Evolutionary conservation across 2,329 filamentous ascomycete genomes (phyloP), one percentile per base, ranked within the genome.

Genomic region (Talaromyces islandicus): DNA sequence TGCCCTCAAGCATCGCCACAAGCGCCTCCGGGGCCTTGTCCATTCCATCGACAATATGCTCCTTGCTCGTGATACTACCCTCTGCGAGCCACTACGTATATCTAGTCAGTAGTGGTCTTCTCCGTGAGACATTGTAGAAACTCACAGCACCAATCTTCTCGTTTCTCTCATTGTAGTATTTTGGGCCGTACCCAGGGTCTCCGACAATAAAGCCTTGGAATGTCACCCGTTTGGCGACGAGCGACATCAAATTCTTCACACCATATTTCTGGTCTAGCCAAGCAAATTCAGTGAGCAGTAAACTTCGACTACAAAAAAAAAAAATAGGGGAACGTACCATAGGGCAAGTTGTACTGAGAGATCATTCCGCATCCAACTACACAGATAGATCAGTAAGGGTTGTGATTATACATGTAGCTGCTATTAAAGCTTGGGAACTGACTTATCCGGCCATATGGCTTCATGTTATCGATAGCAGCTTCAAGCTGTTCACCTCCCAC

Each of bases 131-230:
- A 24, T 24, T 1, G 43, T 5, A 11, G 9, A 12, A 14, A 46
- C 56, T 55, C 32, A 61, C 60, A 48, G 43, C n/a, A 5, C 50
- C 29, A 7, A 59, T 50, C 14, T 46, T 41, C 53, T 59, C 56
- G 56, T 62, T 53, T 25, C 56, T 43, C 53, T 62, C 52, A n/a
- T 62, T 59, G 56, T 71, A 68, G 75, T 92, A 88, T 64, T 82
- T 83, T 24, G 83, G 83, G 0, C 87, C 88, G 74, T 91, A 87
- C 35, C 84, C 81, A 21, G 79, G 77, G 67, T 89, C 84, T 54
- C 70, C 61, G 35, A 92, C 89, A 51, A 95, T 85, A 79, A 95
- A 95, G 7, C 91, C 91, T 65, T 86, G 83, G 69, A 93, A 75
- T 4, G 66, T 72, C 25, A 95, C 65, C 56, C 87, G 81, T 81